Base-by-base conservation (phyloP, 495 filamentous ascomycete species). In the Sporormia fimetaria region DNA sequence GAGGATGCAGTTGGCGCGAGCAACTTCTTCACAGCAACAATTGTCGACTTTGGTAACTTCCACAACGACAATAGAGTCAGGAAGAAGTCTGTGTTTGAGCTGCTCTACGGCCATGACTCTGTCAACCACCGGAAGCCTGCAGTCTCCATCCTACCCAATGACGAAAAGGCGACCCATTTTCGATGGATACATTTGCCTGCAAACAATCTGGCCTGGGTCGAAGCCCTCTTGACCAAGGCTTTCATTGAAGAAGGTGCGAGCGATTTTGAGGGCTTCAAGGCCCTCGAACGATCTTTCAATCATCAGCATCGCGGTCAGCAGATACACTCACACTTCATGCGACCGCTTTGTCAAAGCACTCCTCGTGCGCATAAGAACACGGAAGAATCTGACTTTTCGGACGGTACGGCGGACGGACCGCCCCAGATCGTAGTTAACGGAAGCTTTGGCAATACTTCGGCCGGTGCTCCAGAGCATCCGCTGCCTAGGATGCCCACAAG, bases 111-210 rank as follows among this genome's bases (percentile, higher is more conserved):
- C 6, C 64, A 67, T 28, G 75, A 80, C 44, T 30, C 60, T 8
- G 63, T 74, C 37, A 73, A 75, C 43, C 56, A 58, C 16, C 66
- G 71, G 36, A 71, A 67, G 42, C 65, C 66, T 8, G 67, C 66
- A 21, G 57, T 77, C 11, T 67, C 63, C 4, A 71, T 76, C 1
- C 41, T 75, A 1, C 68, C 71, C 0, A 67, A 63, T 23, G 67
- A 76, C 37, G 66, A 64, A 33, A 64, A 67, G 25, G 42, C 56
- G 7, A 63, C 65, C 5, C 67, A 72, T 23, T 82, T 80, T 44
- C 62, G 78, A 17, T 82, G 78, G 78, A 78, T 82, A 40, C 76
- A 82, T 63, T 60, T 82, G 0, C 78, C 78, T 4, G 75, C 76
- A 0, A 78, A 75, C 39, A 71, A 73, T 39, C 68, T 75, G 63